Conservation (phyloP, 805 yeast species). For the Starmerella bombi region DNA sequence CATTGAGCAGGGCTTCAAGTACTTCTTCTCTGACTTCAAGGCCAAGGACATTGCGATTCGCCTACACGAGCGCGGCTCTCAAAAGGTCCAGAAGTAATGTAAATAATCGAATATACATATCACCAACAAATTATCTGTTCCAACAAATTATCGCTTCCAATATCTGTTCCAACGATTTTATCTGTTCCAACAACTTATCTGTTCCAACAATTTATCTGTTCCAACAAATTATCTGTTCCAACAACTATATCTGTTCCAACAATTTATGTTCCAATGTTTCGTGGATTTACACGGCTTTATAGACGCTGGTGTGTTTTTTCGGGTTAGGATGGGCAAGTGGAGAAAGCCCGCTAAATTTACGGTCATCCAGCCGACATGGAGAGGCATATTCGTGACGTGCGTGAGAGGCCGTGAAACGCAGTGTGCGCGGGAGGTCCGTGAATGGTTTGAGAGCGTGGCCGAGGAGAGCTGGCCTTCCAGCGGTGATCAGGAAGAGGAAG, state of each 20-base stretch:
- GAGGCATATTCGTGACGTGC: constrained; percentile 86
- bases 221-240: too few relatives aligned
- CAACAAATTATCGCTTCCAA: too few relatives aligned
- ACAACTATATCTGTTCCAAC: too few relatives aligned
- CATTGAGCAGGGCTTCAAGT: constrained; percentile 69
- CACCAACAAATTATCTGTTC: too few relatives aligned
- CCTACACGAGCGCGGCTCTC: constrained; percentile 23
- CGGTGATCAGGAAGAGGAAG: constrained; percentile 28
- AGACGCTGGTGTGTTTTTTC: too few relatives aligned
- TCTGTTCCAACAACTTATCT: too few relatives aligned
- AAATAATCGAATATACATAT: too few relatives aligned
- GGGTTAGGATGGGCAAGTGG: constrained; percentile 11
- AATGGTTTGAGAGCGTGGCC: constrained; percentile 29
- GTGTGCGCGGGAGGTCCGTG: constrained; percentile 19
- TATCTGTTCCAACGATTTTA: too few relatives aligned
- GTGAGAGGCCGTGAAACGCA: constrained; percentile 55
- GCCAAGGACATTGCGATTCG: constrained; percentile 76
- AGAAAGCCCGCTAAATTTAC: constrained; percentile 14
- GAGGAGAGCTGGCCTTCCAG: constrained; percentile 21
- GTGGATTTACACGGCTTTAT: too few relatives aligned
- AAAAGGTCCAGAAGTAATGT: constrained; percentile 6
- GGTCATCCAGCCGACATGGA: constrained; percentile 61
- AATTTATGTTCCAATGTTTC: too few relatives aligned
- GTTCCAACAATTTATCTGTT: too few relatives aligned
- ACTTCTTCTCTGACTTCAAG: constrained; percentile 75